Evolutionary conservation across 208 protist species (phyloP).

Genomic region (Acanthamoeba sp.): DNA sequence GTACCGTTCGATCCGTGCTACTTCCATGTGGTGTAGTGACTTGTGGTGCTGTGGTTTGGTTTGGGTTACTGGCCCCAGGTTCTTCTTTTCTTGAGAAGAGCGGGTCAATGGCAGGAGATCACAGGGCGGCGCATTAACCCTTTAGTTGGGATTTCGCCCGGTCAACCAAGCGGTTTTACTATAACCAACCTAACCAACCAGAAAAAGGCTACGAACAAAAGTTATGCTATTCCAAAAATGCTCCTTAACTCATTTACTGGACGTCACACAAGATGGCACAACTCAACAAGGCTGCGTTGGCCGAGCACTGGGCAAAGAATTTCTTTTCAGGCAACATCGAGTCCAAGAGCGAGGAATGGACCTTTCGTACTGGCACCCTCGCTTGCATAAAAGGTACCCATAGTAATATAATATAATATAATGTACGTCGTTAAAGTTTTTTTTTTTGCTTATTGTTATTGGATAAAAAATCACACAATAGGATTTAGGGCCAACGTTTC

Average conservation of each 20-base stretch:
- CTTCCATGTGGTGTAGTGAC: neutral
- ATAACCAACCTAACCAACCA: too few species aligned
- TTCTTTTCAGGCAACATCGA: constrained; percentile 22
- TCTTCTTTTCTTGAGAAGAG: neutral
- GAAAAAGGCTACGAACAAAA: too few species aligned
- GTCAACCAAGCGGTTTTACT: too few species aligned
- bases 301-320: constrained; percentile 18
- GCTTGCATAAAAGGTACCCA: neutral
- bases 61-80: neutral
- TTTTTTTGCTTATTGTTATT: too few species aligned
- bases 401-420: neutral
- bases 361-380: constrained; percentile 15
- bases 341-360: constrained; percentile 19
- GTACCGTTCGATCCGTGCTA: neutral
- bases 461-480: neutral
- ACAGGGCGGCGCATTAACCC: too few species aligned
- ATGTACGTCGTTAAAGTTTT: neutral
- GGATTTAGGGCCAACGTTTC: constrained; percentile 12
- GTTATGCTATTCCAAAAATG: too few species aligned
- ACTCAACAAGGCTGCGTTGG: neutral
- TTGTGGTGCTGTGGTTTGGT: neutral
- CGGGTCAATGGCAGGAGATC: neutral
- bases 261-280: neutral
- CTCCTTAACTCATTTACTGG: too few species aligned
- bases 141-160: too few species aligned